Evolutionary conservation across 495 filamentous ascomycete species (phyloP).

Genomic region (Melanomma pulvis-pyrius): DNA sequence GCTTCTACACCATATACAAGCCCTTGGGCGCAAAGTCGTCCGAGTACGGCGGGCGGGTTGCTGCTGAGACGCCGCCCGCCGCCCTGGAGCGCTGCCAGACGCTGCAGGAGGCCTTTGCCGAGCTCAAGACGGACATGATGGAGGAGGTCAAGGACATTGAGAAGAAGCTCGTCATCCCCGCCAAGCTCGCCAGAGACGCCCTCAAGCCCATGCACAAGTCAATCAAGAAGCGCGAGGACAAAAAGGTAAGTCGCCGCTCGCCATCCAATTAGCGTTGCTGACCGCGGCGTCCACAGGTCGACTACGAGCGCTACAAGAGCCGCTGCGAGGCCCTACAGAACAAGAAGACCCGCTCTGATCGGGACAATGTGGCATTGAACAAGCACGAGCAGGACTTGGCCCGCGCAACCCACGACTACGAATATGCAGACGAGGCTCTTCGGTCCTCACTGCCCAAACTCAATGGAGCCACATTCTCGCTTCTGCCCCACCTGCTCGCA

Average conservation of each 20-base stretch:
- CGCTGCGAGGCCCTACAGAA: conserved; percentile 70
- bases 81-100: conserved; percentile 68
- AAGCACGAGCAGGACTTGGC: conserved; percentile 80
- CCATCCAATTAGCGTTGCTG: conserved; percentile 28
- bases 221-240: conserved; percentile 90
- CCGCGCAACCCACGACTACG: conserved; percentile 73
- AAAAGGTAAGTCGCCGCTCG: conserved; percentile 58
- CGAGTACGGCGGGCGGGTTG: conserved; percentile 50
- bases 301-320: conserved; percentile 81
- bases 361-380: conserved; percentile 74
- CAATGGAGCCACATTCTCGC: conserved; percentile 70
- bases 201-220: conserved; percentile 81
- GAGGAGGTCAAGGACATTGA: conserved; percentile 78
- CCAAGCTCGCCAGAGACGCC: conserved; percentile 68
- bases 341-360: conserved; percentile 71
- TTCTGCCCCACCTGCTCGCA: conserved; percentile 76
- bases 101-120: conserved; percentile 70
- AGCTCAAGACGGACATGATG: conserved; percentile 72
- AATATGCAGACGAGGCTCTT: conserved; percentile 79
- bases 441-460: conserved; percentile 75
- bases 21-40: conserved; percentile 69
- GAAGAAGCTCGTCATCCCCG: conserved; percentile 69
- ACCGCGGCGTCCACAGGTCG: conserved; percentile 53
- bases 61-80: conserved; percentile 62
- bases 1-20: conserved; percentile 79